Evolutionary conservation across 2,329 filamentous ascomycete species (phyloP), one percentile per base, ranked within the genome.

Genomic region (Stylonectria norvegica): DNA sequence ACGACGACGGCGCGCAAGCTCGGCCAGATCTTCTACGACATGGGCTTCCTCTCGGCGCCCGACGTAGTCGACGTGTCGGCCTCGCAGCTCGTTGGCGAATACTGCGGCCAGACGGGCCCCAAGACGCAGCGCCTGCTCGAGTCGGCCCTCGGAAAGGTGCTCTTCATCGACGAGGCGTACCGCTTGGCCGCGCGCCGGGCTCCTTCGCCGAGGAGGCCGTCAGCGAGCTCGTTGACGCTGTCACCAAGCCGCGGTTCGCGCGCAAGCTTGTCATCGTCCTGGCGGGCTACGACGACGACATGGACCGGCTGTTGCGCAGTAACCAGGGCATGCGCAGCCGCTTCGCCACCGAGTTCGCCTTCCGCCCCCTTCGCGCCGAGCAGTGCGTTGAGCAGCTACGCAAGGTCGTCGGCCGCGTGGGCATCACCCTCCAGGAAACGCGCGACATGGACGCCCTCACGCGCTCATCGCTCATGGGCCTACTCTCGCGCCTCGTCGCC

Each of bases 131-230:
- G 75, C 32, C 60, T 75, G 1, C 64, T 87, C 0, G 79, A 86
- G 49, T 75, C 72, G 20, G 77, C 75, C 0, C 68, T 86, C 0
- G 84, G 84, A 0, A 81, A 78, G 36, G 79, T 88, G 0, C 70
- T 89, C 0, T 83, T 88, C 51, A 74, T 88, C 16, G 84, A 87
- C 44, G 83, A 87, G 57, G 83, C 83, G 0, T 86, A 86, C 48
- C 73, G 82, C 1, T 72, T 87, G 2, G 51, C 50, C 10, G 53
- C 49, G 4, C 69, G 65, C 0, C 73, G 77, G 78, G 78, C 0
- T 55, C 58, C 0, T 86, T 77, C 46, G 78, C 75, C 0, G 72
- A 74, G 37, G 73, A 77, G 50, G 73, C 73, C 3, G 66, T 75
- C 22, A 71, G 73, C 35, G 74, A 77, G 54, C 57, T 77, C 1